A percentile compares a stretch with the other conserved stretches of the same genome.
Evolutionary conservation across 306 rosid genomes (phyloP).

Genomic region (Medicago truncatula): DNA sequence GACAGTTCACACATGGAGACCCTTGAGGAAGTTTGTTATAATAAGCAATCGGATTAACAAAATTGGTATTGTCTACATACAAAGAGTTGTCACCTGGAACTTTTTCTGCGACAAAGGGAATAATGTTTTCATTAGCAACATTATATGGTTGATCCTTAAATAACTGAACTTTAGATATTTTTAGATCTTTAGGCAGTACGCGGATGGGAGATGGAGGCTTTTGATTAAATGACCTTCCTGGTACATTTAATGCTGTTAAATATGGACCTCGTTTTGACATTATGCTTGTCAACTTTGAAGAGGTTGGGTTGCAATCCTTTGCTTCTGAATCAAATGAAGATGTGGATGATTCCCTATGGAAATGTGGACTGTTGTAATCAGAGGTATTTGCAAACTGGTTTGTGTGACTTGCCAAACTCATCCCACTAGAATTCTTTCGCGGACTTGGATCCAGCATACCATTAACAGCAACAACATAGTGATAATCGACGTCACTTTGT

Average conservation of each 20-base stretch:
- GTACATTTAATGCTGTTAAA: conserved; percentile 51
- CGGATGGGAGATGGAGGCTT: conserved; percentile 56
- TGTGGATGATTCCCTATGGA: conserved; percentile 53
- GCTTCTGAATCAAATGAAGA: conserved; percentile 56
- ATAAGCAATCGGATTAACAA: conserved; percentile 56
- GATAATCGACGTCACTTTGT: conserved; percentile 62
- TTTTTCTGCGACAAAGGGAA: conserved; percentile 56
- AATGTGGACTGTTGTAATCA: conserved; percentile 64
- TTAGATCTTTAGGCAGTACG: conserved; percentile 56
- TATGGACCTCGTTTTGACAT: conserved; percentile 58
- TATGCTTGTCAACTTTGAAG: conserved; percentile 53
- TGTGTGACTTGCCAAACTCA: conserved; percentile 59
- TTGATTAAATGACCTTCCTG: conserved; percentile 55
- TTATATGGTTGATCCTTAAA: conserved; percentile 50
- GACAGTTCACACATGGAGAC: conserved; percentile 52
- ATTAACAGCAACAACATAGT: conserved; percentile 81
- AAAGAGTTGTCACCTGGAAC: conserved; percentile 50
- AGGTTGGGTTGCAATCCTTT: conserved; percentile 54
- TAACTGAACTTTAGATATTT: conserved; percentile 46
- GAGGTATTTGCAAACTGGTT: conserved; percentile 64
- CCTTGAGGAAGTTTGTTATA: conserved; percentile 54
- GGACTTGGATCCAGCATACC: conserved; percentile 73
- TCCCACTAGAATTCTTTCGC: conserved; percentile 59
- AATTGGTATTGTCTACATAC: conserved; percentile 54
- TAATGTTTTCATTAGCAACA: conserved; percentile 48